phyloP scores from a whole-genome alignment of 1,139 yeast genomes.

The Torulaspora globosa region DNA sequence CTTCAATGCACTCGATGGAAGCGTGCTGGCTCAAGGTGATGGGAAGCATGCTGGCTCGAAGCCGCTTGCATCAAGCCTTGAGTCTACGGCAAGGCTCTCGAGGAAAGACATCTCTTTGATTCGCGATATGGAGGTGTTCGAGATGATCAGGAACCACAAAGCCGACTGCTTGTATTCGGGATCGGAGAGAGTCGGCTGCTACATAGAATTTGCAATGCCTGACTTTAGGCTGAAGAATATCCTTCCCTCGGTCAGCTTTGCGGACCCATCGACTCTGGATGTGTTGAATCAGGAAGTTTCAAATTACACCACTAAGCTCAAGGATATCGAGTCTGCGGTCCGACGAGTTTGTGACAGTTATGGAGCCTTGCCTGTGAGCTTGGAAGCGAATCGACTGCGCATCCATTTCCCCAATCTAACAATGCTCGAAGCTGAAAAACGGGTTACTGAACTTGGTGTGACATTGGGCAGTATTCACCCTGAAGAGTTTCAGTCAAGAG shows the following conservation, averaged over 20 bases:
- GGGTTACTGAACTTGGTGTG: slow-evolving; percentile 50
- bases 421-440: slow-evolving; percentile 45
- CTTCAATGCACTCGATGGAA: slow-evolving; percentile 34
- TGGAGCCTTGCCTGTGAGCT: slow-evolving; percentile 51
- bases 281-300: slow-evolving; percentile 43
- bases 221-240: slow-evolving; percentile 33
- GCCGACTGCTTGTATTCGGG: slow-evolving; percentile 17
- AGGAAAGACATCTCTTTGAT: slow-evolving; percentile 23
- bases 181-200: slow-evolving; percentile 43
- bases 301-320: slow-evolving; percentile 40
- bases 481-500: slow-evolving; percentile 8
- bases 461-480: slow-evolving; percentile 47
- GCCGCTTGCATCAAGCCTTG: background rate
- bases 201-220: slow-evolving; percentile 50
- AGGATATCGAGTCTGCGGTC: slow-evolving; percentile 30
- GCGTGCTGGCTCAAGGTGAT: slow-evolving; percentile 13
- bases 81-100: slow-evolving; percentile 9
- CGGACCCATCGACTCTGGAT: slow-evolving; percentile 46
- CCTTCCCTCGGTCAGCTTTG: slow-evolving; percentile 49
- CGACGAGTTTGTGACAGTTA: slow-evolving; percentile 39
- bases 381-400: slow-evolving; percentile 40
- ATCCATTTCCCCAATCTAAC: slow-evolving; percentile 60
- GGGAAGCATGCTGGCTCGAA: slow-evolving; percentile 10
- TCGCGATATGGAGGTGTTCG: slow-evolving; percentile 39
- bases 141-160: slow-evolving; percentile 38